Evolutionary conservation across 495 filamentous ascomycete species (phyloP).

Genomic region (Tuber melanosporum): DNA sequence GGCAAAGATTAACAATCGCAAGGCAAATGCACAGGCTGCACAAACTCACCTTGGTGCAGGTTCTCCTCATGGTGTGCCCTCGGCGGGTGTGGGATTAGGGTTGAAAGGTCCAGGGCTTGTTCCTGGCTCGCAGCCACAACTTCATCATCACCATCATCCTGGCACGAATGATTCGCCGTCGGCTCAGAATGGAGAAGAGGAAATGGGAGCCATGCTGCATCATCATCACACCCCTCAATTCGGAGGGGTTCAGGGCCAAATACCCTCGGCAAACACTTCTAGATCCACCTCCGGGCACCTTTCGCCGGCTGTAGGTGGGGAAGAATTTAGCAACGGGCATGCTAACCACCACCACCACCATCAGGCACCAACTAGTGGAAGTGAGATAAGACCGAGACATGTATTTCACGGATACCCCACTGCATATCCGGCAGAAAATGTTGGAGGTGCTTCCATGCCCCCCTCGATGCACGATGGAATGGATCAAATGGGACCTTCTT

Average conservation of each 20-base stretch:
- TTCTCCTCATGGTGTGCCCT: conserved; percentile 34
- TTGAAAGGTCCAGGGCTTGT: conserved; percentile 41
- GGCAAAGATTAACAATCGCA: conserved; percentile 88
- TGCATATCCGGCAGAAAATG: conserved; percentile 53
- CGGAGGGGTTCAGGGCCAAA: conserved; percentile 35
- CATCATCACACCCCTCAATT: conserved; percentile 55
- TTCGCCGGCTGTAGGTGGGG: conserved; percentile 39
- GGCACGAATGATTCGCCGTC: conserved; percentile 50
- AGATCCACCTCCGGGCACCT: conserved; percentile 41
- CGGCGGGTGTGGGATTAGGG: conserved; percentile 31
- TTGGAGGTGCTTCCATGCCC: conserved; percentile 60
- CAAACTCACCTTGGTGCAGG: conserved; percentile 42
- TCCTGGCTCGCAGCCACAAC: conserved; percentile 48
- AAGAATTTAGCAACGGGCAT: conserved; percentile 41
- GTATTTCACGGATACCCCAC: conserved; percentile 69
- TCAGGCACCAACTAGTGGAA: conserved; percentile 45
- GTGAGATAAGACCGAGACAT: conserved; percentile 66
- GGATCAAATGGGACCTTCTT: conserved; percentile 49
- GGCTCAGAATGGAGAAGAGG: conserved; percentile 60
- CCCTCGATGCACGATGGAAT: conserved; percentile 65
- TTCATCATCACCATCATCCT: conserved; percentile 76
- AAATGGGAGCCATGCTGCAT: conserved; percentile 93
- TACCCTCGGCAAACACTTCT: conserved; percentile 37
- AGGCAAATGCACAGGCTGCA: conserved; percentile 51
- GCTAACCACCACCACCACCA: conserved; percentile 46